Conservation (phyloP, 306 rosid species). For the Corylus avellana region DNA sequence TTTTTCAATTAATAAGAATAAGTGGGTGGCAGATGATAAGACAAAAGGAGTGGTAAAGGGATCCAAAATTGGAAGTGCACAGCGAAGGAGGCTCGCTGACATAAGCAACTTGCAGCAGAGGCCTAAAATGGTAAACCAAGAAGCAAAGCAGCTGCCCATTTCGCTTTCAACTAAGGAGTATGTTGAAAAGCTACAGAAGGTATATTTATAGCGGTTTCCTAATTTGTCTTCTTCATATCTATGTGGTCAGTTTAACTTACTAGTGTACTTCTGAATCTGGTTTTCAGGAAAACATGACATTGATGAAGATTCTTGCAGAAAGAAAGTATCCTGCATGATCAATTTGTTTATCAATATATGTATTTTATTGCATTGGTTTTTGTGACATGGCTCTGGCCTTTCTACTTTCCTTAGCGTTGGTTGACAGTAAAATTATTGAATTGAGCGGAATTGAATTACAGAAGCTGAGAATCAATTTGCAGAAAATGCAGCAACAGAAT, state of each 20-base stretch:
- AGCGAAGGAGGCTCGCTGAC: conserved; percentile 61
- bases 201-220: conserved; percentile 7
- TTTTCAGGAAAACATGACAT: conserved; percentile 65
- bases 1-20: conserved; percentile 7
- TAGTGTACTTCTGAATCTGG: conserved; percentile 21
- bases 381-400: conserved; percentile 1
- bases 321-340: conserved; percentile 63
- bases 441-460: conserved; percentile 53
- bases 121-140: conserved; percentile 24
- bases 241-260: conserved; percentile 6
- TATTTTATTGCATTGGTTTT: neutral
- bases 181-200: conserved; percentile 58
- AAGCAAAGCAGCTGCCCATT: conserved; percentile 33
- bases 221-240: neutral
- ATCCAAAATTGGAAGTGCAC: conserved; percentile 38
- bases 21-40: conserved; percentile 44
- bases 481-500: conserved; percentile 69
- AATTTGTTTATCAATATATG: conserved; percentile 19
- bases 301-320: conserved; percentile 56
- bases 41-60: conserved; percentile 37
- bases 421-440: conserved; percentile 59
- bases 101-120: conserved; percentile 60
- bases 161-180: conserved; percentile 33
- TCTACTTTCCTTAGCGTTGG: conserved; percentile 33
- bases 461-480: conserved; percentile 54